phyloP scores from a whole-genome alignment of 352 stramenopile genomes.

The Globisporangium radiosum region DNA sequence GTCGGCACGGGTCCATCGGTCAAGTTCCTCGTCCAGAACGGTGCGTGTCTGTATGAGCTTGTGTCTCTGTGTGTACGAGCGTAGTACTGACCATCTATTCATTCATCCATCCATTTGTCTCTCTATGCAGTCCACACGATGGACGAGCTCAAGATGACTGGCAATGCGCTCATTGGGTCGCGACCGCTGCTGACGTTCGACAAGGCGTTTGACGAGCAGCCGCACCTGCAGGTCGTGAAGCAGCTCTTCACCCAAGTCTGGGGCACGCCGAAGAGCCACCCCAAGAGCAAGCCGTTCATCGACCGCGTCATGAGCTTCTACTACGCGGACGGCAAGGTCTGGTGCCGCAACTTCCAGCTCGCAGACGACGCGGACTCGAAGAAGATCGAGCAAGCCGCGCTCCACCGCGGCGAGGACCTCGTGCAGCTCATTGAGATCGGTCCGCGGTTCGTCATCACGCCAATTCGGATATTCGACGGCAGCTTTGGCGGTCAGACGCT shows the following conservation, averaged over 20 bases:
- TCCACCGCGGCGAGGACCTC: slow-evolving; percentile 82
- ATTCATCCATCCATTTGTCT: neutral
- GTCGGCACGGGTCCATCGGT: slow-evolving; percentile 93
- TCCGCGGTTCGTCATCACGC: slow-evolving; percentile 97
- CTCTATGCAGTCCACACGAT: slow-evolving; percentile 95
- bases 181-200: slow-evolving; percentile 98
- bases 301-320: slow-evolving; percentile 98
- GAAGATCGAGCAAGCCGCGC: slow-evolving; percentile 82
- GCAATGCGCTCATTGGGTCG: slow-evolving; percentile 97
- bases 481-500: slow-evolving; percentile 98
- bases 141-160: slow-evolving; percentile 99
- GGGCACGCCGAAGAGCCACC: slow-evolving; percentile 97
- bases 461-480: slow-evolving; percentile 98
- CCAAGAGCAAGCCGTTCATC: slow-evolving; percentile 99
- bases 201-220: slow-evolving; percentile 83
- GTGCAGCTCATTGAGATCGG: slow-evolving; percentile 99
- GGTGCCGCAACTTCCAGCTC: slow-evolving; percentile 98
- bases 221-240: slow-evolving; percentile 95
- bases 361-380: slow-evolving; percentile 87
- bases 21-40: slow-evolving; percentile 98
- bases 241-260: slow-evolving; percentile 93
- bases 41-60: slow-evolving; percentile 18
- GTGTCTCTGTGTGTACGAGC: slow-evolving; percentile 1
- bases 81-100: neutral
- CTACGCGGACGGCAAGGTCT: slow-evolving; percentile 93